Evolutionary conservation across 352 stramenopile genomes (phyloP).

Genomic region (Globisporangium recalcitrans): DNA sequence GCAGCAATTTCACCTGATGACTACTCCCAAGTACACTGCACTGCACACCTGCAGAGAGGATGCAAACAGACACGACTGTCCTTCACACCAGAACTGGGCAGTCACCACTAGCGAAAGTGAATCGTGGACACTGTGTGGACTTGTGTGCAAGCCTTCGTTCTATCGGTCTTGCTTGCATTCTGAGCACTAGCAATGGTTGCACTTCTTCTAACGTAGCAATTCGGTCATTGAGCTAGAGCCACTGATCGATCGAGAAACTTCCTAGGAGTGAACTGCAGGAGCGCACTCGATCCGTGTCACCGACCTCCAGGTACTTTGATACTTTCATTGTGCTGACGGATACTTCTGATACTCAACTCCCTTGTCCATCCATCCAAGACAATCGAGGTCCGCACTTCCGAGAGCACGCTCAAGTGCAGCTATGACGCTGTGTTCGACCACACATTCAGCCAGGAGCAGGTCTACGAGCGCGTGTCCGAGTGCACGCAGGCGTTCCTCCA

Average conservation of each 20-base stretch:
- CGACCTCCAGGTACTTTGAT: constrained; percentile 31
- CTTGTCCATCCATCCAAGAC: constrained; percentile 28
- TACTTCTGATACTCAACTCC: background rate
- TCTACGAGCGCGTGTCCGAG: constrained; percentile 73
- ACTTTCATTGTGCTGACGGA: background rate
- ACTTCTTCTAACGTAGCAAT: no score
- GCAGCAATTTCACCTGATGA: no score
- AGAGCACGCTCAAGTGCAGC: constrained; percentile 68
- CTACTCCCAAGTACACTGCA: no score
- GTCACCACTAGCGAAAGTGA: no score
- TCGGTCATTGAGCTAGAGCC: no score
- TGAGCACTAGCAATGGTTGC: no score
- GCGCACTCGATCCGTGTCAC: constrained; percentile 42
- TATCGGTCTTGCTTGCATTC: no score
- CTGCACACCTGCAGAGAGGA: no score
- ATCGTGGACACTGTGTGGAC: no score
- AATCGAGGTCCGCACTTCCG: constrained; percentile 67
- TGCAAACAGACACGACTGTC: no score
- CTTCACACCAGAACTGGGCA: no score
- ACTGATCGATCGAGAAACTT: constrained; percentile 67
- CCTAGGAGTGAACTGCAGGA: constrained; percentile 22
- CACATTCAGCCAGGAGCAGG: constrained; percentile 65
- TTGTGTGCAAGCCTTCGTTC: no score
- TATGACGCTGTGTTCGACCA: constrained; percentile 83
- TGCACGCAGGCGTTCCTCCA: constrained; percentile 76